Base-by-base conservation (phyloP, 2,329 filamentous ascomycete genomes). In the Mycosphaerella sp. region DNA sequence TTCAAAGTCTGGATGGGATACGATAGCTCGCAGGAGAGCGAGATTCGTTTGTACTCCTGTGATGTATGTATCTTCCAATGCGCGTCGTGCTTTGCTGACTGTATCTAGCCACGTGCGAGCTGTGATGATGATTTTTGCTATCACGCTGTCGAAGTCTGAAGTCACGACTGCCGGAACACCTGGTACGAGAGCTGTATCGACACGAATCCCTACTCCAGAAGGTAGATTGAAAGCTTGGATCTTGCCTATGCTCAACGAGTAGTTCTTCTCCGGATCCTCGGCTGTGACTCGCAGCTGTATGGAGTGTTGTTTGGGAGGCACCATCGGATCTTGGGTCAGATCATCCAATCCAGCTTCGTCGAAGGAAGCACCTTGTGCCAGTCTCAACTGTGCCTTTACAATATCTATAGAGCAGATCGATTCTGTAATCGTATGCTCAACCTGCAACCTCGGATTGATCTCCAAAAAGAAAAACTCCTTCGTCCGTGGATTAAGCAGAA, bases 351-450 rank as follows among this genome's bases (percentile, higher is more conserved):
- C 64, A 21, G 56, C 52, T 58, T 66, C 21, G 5, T 65, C 36
- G 0, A 79, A 65, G 0, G 66, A 62, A 8, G 66, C 64, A 1
- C 79, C 78, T 63, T 80, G 77, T 1, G 79, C 73, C 6, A 82
- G 64, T 1, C 75, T 64, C 0, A 83, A 68, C 52, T 83, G 80
- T 2, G 70, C 66, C 56, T 74, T 73, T 13, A 82, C 79, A 3
- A 83, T 70, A 52, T 83, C 79, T 6, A 75, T 65, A 0, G 68
- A 70, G 5, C 73, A 74, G 6, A 84, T 75, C 3, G 70, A 71
- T 57, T 83, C 80, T 0, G 79, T 81, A 47, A 82, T 75, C 1
- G 80, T 82, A 59, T 82, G 80, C 57, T 83, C 80, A 35, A 83
- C 80, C 60, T 82, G 79, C 2, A 82, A 63, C 2, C 80, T 71